Base-by-base conservation (phyloP, 805 yeast species). In the Tetrapisispora pingtungensis region DNA sequence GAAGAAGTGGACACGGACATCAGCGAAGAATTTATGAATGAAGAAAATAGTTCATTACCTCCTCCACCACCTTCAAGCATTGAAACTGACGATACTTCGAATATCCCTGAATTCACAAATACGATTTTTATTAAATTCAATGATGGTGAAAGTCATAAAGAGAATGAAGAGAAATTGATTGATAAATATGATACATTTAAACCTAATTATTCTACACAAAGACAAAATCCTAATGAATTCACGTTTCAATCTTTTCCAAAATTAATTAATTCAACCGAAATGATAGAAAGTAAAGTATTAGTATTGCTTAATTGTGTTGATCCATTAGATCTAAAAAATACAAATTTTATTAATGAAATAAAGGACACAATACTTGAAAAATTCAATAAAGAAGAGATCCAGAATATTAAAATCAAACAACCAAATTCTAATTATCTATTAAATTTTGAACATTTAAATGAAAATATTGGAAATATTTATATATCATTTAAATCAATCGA, bases 391-490 rank as follows among this genome's bases (percentile, higher is more conserved):
- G 74, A 84, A 4, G 64, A 64, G 14, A 68, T 37, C 6, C 24
- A 27, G 12, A 14, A 27, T 12, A 63, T 85, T 1, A 71, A 70
- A 45, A 75, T 87, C 15, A 88, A 93, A 0, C 70, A 73, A 51
- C 88, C 78, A 55, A 48, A 59, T 15, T 54, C 57, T 1, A 67
- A 65, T 35, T 69, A 65, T 55, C 69, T 68, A 42, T 62, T 73
- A 57, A 70, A 76, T 55, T 54, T 72, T 51, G 66, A 71, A 57
- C 52, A 54, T 40, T 44, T 75, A 64, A 45, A 73, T 65, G 40
- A 81, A 2, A 85, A 84, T 6, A 71, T 80, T 40, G 96, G 96
- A 0, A 81, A 77, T 49, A 71, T 87, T 0, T 87, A 71, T 59
- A 76, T 84, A 19, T 77, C 81, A 59, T 88, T 83, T 61, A 70